Conservation (phyloP, 176 grass and related monocot genomes). For the Bothriochloa decipiens region DNA sequence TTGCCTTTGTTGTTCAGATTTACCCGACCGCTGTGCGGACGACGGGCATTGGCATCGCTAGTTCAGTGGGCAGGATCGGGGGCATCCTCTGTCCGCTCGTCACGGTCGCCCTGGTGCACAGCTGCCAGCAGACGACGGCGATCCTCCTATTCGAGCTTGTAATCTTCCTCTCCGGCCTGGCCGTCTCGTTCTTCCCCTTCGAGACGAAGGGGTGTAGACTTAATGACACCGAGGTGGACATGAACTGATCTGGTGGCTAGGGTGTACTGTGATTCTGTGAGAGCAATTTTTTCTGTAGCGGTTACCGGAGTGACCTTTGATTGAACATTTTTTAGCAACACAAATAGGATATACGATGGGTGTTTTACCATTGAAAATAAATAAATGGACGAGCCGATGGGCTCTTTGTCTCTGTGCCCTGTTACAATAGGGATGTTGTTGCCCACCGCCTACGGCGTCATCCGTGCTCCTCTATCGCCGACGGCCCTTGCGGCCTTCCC, state of each 20-base stretch:
- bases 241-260: conserved; percentile 36
- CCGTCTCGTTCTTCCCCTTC: conserved; percentile 84
- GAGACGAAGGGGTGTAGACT: conserved; percentile 79
- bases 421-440: background rate
- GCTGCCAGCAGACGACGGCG: conserved; percentile 72
- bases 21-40: conserved; percentile 81
- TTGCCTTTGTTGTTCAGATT: conserved; percentile 50
- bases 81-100: conserved; percentile 94
- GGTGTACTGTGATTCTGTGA: background rate
- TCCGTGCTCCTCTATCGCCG: too few relatives aligned
- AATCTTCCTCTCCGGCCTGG: conserved; percentile 70
- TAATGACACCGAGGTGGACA: conserved; percentile 58
- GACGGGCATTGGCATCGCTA: conserved; percentile 79
- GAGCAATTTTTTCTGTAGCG: conserved; percentile 1
- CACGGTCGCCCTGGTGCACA: conserved; percentile 78
- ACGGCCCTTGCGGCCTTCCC: too few relatives aligned
- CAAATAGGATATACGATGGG: background rate
- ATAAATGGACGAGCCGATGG: background rate
- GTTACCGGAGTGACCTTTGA: background rate
- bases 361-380: background rate
- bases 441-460: too few relatives aligned
- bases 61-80: conserved; percentile 87
- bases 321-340: background rate
- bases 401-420: background rate
- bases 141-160: conserved; percentile 89